Evolutionary conservation across 345 rosid genomes (phyloP), one percentile per base, ranked within the genome.

Genomic region (Citrus sp.): DNA sequence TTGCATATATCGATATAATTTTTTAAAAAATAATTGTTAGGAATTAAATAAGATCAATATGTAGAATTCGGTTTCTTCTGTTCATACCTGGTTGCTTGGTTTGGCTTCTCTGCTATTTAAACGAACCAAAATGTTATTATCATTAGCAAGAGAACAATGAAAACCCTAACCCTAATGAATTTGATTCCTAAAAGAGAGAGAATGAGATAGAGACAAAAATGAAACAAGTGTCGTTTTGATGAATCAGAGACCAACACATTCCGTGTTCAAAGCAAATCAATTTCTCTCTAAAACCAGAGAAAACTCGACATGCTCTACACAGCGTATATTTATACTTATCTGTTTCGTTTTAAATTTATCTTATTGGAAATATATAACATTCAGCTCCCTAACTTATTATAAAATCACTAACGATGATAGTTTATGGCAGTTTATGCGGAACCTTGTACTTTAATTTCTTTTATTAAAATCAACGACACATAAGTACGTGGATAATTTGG

Each of bases 141-240:
- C 35, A 7, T 19, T 12, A 34, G 3, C 10, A 22, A 9, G 40
- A 58, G 51, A 59, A 3, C 37, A 24, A 34, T n/a, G 30, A 59
- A 60, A 73, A 73, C 75, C 86, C 46, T 81, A 85, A 84, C 82
- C 88, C 87, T 83, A 84, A 77, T 74, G 82, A 81, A 74, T 1
- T 25, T 58, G 63, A 35, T 27, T 25, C 46, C 76, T 55, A 79
- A 2, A 30, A 27, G 38, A 35, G 81, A 66, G 83, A 79, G 40
- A 76, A 18, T 67, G 78, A 76, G 60, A 80, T 70, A 73, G 77
- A 74, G 75, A 30, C 8, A 60, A 69, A 77, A 80, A 76, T 34
- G 70, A 37, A 85, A 81, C 83, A 78, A 78, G 81, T 83, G 84
- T 84, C 82, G 81, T 80, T 81, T 79, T 30, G 74, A 82, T 77